Conservation (phyloP, 371 early-diverging fungal genomes). For the Astathelohania contejeani region DNA sequence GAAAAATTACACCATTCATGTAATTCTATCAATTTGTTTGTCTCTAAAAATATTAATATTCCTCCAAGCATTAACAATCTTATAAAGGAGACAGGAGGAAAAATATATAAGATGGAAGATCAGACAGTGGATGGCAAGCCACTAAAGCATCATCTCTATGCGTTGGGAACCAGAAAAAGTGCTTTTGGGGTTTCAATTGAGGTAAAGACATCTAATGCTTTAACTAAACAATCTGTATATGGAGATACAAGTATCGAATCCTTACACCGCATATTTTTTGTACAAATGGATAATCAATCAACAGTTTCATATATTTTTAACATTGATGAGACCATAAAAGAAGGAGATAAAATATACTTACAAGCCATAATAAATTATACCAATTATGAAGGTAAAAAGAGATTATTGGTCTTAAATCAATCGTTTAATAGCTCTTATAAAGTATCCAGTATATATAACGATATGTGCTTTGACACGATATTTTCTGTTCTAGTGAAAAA, state of each 20-base stretch:
- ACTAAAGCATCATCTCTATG: not conserved
- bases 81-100: too few relatives aligned
- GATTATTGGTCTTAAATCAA: constrained; percentile 37
- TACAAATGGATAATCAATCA: constrained; percentile 20
- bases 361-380: constrained; percentile 44
- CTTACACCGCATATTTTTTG: constrained; percentile 7
- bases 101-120: too few relatives aligned
- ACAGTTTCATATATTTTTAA: constrained; percentile 33
- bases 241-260: constrained; percentile 16
- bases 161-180: constrained; percentile 9
- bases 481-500: constrained; percentile 35
- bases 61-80: too few relatives aligned
- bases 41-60: too few relatives aligned
- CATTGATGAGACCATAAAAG: constrained; percentile 17
- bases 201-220: constrained; percentile 30
- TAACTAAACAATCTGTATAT: constrained; percentile 26
- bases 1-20: too few relatives aligned
- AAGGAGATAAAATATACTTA: constrained; percentile 27
- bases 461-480: constrained; percentile 45
- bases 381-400: constrained; percentile 27
- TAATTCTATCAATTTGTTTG: too few relatives aligned
- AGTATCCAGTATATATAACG: constrained; percentile 26
- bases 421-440: constrained; percentile 23
- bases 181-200: constrained; percentile 23
- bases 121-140: too few relatives aligned